These are phyloP conservation scores for Hirschfeldia incana DNA, from an alignment of 345 rosid genomes.

Conservation along the genomic window DNA sequence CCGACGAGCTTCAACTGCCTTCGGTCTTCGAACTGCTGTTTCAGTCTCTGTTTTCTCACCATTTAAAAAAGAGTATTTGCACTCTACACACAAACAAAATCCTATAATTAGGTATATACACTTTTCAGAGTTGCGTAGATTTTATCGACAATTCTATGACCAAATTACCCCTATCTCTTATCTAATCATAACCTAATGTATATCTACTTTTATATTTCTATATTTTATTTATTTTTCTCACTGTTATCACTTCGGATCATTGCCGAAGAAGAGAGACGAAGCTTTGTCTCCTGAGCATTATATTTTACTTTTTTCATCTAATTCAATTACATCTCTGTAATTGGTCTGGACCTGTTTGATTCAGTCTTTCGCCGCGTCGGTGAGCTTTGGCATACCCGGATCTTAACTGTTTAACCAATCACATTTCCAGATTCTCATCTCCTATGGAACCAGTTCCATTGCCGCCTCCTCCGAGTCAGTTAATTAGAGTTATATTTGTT, in stretches of 20 bases:
- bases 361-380: conserved; percentile 39
- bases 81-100: too few species aligned
- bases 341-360: too few species aligned
- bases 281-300: conserved; percentile 7
- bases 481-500: conserved; percentile 6
- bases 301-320: conserved; percentile 27
- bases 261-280: neutral
- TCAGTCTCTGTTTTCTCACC: neutral
- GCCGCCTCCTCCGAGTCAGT: conserved; percentile 67
- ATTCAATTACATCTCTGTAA: neutral
- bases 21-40: neutral
- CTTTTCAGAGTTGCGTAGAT: too few species aligned
- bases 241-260: too few species aligned
- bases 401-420: conserved; percentile 53
- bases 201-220: too few species aligned
- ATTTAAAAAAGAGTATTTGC: neutral
- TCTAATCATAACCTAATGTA: too few species aligned
- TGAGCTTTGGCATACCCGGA: conserved; percentile 76
- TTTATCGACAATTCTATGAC: too few species aligned
- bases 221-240: neutral
- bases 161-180: too few species aligned
- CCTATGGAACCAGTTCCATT: conserved; percentile 40
- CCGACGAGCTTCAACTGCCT: conserved; percentile 3
- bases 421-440: conserved; percentile 45
- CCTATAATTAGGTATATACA: too few species aligned